Evolutionary conservation across 2,329 filamentous ascomycete species (phyloP), one percentile per base, ranked within the genome.

Genomic region (Sclerotiophoma versabilis): DNA sequence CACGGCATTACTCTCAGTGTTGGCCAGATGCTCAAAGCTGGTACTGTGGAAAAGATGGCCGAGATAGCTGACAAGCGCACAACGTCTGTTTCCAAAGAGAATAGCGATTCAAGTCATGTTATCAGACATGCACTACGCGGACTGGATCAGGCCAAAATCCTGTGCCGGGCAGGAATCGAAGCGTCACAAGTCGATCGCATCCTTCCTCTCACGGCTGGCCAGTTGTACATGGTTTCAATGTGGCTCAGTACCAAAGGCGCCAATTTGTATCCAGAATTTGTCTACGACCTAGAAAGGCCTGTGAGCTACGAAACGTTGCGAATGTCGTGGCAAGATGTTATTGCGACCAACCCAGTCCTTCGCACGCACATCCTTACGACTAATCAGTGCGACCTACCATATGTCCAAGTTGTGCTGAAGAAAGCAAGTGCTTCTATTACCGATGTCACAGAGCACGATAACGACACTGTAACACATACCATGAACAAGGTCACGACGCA

Each of bases 221-320:
- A 97, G 70, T 76, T 85, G 0, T 93, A 95, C 72, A 91, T 95
- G 86, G 78, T 97, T 22, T 86, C 85, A 14, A 82, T 85, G 36
- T 96, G 91, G 90, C 83, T 89, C 57, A 86, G 85, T 36, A 85
- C 87, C 0, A 67, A 77, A 1, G 89, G 91, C 0, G 70, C 74
- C 0, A 78, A 91, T 0, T 96, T 96, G 74, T 92, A 88, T 66
- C 86, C 91, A 0, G 83, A 80, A 0, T 96, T 97, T 70, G 76
- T 72, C 5, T 93, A 89, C 68, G 70, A 73, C 1, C 58, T 90
- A 2, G 66, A 72, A 0, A 79, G 78, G 0, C 30, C 70, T 0
- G 47, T 82, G 4, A 69, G 76, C 0, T 54, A 71, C 0, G 66
- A 72, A 0, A 62, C 67, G 0, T 72, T 95, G 0, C 69, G 82